These are phyloP conservation scores for Musa acuminata DNA, from an alignment of 176 grass and related monocot genomes.

Conservation along the genomic window DNA sequence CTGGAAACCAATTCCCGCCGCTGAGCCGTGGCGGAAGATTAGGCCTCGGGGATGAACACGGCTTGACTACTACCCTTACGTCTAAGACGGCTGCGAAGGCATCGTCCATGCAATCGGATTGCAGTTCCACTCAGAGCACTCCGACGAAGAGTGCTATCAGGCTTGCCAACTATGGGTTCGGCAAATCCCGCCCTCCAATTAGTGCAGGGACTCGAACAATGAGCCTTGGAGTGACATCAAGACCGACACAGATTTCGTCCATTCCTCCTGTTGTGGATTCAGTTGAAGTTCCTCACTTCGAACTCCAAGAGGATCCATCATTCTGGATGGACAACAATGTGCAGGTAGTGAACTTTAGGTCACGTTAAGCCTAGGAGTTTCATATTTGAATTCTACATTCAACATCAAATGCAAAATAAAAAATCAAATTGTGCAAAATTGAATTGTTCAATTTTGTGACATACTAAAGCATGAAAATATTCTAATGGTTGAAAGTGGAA, in stretches of 20 bases:
- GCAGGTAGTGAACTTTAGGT: constrained; percentile 32
- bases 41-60: not conserved
- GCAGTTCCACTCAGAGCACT: constrained; percentile 56
- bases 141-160: constrained; percentile 69
- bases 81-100: constrained; percentile 31
- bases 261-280: constrained; percentile 36
- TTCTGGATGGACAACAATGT: constrained; percentile 98
- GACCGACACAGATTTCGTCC: constrained; percentile 24
- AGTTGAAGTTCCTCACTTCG: constrained; percentile 53
- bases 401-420: not conserved
- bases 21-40: constrained; percentile 14
- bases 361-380: not conserved
- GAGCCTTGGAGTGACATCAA: constrained; percentile 26
- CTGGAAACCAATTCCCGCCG: constrained; percentile 22
- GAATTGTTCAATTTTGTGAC: not conserved
- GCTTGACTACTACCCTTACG: constrained; percentile 36
- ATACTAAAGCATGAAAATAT: not conserved
- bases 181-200: constrained; percentile 40
- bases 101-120: constrained; percentile 37
- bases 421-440: not conserved
- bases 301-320: constrained; percentile 74
- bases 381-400: not conserved
- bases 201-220: constrained; percentile 22
- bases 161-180: constrained; percentile 34
- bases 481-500: not conserved